Evolutionary conservation across 305 asterid species (phyloP).

Genomic region (Fraxinus nigra): DNA sequence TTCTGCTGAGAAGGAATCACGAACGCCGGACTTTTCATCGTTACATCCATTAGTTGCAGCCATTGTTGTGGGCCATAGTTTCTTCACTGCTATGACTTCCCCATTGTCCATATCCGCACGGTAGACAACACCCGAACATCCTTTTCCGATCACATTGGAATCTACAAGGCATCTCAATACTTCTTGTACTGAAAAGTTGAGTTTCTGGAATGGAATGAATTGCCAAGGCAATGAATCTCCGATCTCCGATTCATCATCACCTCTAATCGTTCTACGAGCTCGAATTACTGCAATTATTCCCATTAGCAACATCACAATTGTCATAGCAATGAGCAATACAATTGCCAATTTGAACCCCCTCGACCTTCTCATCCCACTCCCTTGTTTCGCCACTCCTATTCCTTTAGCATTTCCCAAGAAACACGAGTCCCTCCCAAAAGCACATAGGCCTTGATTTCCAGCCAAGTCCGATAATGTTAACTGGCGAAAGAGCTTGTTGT

Average conservation of each 20-base stretch:
- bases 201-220: slow-evolving; percentile 74
- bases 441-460: slow-evolving; percentile 65
- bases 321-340: slow-evolving; percentile 36
- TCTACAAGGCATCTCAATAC: slow-evolving; percentile 62
- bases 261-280: slow-evolving; percentile 42
- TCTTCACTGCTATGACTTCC: slow-evolving; percentile 74
- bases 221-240: slow-evolving; percentile 66
- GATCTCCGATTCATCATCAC: slow-evolving; percentile 56
- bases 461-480: slow-evolving; percentile 50
- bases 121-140: slow-evolving; percentile 85
- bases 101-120: slow-evolving; percentile 66
- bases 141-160: slow-evolving; percentile 78
- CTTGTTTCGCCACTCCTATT: slow-evolving; percentile 21
- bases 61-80: slow-evolving; percentile 60
- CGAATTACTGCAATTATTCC: slow-evolving; percentile 59
- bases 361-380: slow-evolving; percentile 26
- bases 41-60: slow-evolving; percentile 28
- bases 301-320: slow-evolving; percentile 49
- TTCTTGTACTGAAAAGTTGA: slow-evolving; percentile 59
- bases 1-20: slow-evolving; percentile 77
- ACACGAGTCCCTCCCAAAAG: slow-evolving; percentile 59
- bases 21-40: slow-evolving; percentile 38
- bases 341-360: slow-evolving; percentile 71
- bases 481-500: slow-evolving; percentile 69
- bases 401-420: slow-evolving; percentile 39